phyloP scores from a whole-genome alignment of 192 early-diverging fungal genomes.

The Thamnidium elegans region DNA sequence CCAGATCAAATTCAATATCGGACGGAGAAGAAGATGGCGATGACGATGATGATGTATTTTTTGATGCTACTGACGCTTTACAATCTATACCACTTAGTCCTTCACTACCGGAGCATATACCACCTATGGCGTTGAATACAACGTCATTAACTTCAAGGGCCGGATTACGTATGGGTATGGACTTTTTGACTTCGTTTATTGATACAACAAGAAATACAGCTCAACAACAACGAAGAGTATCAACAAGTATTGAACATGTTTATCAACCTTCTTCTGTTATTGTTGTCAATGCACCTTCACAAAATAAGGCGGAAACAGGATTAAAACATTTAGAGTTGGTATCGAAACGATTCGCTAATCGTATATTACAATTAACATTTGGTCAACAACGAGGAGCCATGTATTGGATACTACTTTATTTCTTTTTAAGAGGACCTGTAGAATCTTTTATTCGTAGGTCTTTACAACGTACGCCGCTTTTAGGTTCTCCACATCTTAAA shows the following conservation, averaged over 20 bases:
- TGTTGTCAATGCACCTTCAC: not conserved
- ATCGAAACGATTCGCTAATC: not conserved
- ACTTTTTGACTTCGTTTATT: slow-evolving; percentile 22
- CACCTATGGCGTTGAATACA: not conserved
- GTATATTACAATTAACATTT: not conserved
- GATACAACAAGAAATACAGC: not conserved
- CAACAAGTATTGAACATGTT: not conserved
- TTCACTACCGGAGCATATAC: not conserved
- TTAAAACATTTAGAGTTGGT: not conserved
- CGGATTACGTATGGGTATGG: slow-evolving; percentile 16
- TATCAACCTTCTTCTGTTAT: not conserved
- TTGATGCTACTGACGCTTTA: slow-evolving; percentile 12
- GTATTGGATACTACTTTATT: slow-evolving; percentile 34
- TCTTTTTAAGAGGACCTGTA: slow-evolving; percentile 31
- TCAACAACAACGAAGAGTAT: too few relatives aligned
- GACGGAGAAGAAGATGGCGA: not conserved
- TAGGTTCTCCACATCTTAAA: slow-evolving; percentile 1
- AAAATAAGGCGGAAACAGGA: not conserved
- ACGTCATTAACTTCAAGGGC: not conserved
- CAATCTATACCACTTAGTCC: not conserved
- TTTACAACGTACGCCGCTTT: not conserved
- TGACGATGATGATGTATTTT: not conserved
- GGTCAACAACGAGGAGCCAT: not conserved
- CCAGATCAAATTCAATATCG: not conserved
- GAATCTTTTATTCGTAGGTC: slow-evolving; percentile 16